Evolutionary conservation across 345 rosid genomes (phyloP).

Genomic region (Chamaenerion angustifolium): DNA sequence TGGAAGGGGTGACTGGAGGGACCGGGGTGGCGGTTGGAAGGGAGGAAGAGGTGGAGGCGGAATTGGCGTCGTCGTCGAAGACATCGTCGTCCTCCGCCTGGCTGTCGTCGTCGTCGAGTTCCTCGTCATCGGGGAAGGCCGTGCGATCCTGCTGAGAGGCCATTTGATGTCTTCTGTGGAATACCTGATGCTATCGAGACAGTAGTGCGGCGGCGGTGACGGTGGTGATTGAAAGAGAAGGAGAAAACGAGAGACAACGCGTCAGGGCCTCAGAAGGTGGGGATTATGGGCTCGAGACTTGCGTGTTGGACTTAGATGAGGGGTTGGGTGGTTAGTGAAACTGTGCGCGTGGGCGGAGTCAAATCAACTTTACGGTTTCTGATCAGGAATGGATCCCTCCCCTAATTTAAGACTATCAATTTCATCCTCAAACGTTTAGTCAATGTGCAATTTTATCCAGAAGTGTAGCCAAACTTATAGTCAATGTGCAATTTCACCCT

Average conservation of each 20-base stretch:
- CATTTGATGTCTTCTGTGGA: slow-evolving; percentile 13
- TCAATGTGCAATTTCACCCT: no score
- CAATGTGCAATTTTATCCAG: no score
- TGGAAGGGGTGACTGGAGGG: slow-evolving; percentile 16
- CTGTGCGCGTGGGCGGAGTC: neutral
- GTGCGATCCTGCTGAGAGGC: slow-evolving; percentile 44
- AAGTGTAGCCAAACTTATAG: no score
- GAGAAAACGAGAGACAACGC: neutral
- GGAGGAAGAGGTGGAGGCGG: slow-evolving; percentile 22
- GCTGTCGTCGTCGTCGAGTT: slow-evolving; percentile 33
- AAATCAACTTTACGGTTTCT: no score
- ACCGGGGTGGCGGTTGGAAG: slow-evolving; percentile 16
- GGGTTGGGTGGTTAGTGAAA: slow-evolving; percentile 3
- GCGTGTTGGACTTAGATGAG: neutral
- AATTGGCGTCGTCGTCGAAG: slow-evolving; percentile 30
- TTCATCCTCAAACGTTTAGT: no score
- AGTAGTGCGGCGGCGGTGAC: slow-evolving; percentile 6
- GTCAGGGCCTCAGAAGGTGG: neutral
- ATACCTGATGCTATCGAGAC: neutral
- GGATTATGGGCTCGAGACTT: neutral
- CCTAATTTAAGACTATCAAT: no score
- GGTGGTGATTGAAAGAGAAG: neutral
- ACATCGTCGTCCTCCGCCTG: slow-evolving; percentile 26
- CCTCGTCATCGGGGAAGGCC: slow-evolving; percentile 36
- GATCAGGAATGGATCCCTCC: no score